A percentile compares a stretch with the other conserved stretches of the same genome.
Conservation (phyloP, 2,329 filamentous ascomycete species). For the Juglanconis sp. region DNA sequence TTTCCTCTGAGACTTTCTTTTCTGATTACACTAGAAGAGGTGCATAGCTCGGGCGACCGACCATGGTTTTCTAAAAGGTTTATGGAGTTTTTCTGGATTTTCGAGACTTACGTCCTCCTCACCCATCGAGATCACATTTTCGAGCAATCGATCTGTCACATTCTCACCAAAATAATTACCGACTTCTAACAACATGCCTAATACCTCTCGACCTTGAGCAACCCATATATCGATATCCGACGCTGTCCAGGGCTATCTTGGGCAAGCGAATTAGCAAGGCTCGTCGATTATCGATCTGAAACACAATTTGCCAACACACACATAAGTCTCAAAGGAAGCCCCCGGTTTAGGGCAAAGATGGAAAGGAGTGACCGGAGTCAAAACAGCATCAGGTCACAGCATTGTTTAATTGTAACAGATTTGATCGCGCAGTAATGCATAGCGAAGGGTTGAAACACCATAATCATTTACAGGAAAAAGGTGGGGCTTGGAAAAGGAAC, state of each 20-base stretch:
- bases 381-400: background rate
- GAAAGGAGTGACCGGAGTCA: background rate
- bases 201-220: background rate
- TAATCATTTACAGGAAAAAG: background rate
- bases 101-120: background rate
- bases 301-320: background rate
- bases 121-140: background rate
- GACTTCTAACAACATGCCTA: too few species aligned
- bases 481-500: background rate
- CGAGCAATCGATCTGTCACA: conserved; percentile 6
- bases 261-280: background rate
- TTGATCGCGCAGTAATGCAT: background rate
- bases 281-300: background rate
- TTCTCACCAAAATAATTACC: background rate
- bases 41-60: conserved; percentile 19
- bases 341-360: background rate
- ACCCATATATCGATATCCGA: background rate
- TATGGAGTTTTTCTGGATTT: conserved; percentile 2
- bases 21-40: conserved; percentile 14
- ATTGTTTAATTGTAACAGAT: background rate
- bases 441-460: background rate
- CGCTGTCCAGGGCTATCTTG: background rate
- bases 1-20: conserved; percentile 7
- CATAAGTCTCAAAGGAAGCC: background rate
- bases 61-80: conserved; percentile 10